A percentile compares a stretch with the other conserved stretches of the same genome.
Evolutionary conservation across 441 rosid genomes (phyloP).

Genomic region (Populus hybrid): DNA sequence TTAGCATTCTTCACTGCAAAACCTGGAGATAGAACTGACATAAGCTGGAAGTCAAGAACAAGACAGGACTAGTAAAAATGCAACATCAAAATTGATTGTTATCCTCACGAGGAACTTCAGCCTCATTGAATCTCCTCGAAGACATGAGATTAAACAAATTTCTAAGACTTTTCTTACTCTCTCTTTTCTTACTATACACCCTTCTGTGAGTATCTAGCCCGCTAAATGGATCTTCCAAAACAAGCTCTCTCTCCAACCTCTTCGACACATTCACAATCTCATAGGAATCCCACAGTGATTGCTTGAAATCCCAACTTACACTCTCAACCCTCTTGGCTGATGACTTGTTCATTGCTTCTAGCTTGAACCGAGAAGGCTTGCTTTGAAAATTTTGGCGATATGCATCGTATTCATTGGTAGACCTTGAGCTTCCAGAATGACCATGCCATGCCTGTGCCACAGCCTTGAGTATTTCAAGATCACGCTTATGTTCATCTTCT

Average conservation of each 20-base stretch:
- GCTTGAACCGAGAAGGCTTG: slow-evolving; percentile 64
- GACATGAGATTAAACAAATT: slow-evolving; percentile 50
- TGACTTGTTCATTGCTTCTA: slow-evolving; percentile 42
- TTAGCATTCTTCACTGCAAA: not conserved
- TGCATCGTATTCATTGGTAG: slow-evolving; percentile 51
- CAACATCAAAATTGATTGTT: slow-evolving; percentile 12
- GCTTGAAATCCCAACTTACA: slow-evolving; percentile 57
- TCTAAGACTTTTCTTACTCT: slow-evolving; percentile 58
- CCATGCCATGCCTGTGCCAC: slow-evolving; percentile 83
- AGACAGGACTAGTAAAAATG: not conserved
- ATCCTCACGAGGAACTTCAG: slow-evolving; percentile 19
- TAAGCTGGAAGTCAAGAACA: not conserved
- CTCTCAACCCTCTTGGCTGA: slow-evolving; percentile 10
- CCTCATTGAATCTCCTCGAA: slow-evolving; percentile 35
- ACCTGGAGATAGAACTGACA: slow-evolving; percentile 11
- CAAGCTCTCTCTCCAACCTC: slow-evolving; percentile 50
- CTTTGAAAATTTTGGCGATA: slow-evolving; percentile 36
- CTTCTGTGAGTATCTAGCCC: slow-evolving; percentile 14
- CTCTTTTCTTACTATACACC: slow-evolving; percentile 27
- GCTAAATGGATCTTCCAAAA: slow-evolving; percentile 33
- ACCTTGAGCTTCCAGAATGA: slow-evolving; percentile 37
- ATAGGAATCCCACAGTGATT: slow-evolving; percentile 65
- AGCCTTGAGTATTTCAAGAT: slow-evolving; percentile 61
- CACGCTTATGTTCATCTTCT: slow-evolving; percentile 14
- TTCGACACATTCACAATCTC: slow-evolving; percentile 58